Percentiles rank a stretch among this genome's conserved stretches.
These are phyloP conservation scores for Pulveroboletus ravenelii DNA, from an alignment of 768 basidiomycete species.

Conservation along the genomic window DNA sequence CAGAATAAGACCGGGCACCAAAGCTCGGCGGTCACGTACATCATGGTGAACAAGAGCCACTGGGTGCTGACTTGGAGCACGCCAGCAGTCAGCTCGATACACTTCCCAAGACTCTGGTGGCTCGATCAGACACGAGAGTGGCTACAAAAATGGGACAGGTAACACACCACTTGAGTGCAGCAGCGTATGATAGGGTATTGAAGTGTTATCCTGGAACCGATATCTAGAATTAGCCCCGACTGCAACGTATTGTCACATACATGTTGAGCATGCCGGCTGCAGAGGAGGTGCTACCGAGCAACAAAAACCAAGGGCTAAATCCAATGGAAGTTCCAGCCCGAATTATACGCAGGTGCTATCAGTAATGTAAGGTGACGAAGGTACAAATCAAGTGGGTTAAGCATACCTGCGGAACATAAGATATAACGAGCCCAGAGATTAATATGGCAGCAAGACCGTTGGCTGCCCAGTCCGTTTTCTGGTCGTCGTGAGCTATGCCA, in stretches of 20 bases:
- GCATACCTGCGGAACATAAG: constrained; percentile 78
- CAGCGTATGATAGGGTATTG: constrained; percentile 82
- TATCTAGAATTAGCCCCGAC: not conserved
- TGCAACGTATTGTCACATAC: constrained; percentile 33
- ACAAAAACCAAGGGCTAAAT: constrained; percentile 85
- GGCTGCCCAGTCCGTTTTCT: constrained; percentile 74
- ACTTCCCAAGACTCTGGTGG: constrained; percentile 58
- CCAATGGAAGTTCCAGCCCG: constrained; percentile 75
- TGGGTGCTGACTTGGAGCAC: constrained; percentile 77
- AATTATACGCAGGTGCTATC: constrained; percentile 78
- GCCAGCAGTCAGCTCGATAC: constrained; percentile 77
- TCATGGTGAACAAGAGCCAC: constrained; percentile 78
- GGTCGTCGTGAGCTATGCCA: not conserved
- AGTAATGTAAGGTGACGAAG: not conserved
- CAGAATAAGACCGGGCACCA: not conserved
- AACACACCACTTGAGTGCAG: constrained; percentile 69
- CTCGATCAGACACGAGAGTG: not conserved
- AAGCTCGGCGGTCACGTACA: constrained; percentile 49
- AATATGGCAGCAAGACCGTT: constrained; percentile 53
- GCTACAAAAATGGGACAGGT: not conserved
- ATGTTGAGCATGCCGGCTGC: constrained; percentile 85
- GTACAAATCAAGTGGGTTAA: not conserved
- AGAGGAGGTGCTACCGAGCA: constrained; percentile 82
- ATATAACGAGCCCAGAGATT: constrained; percentile 73
- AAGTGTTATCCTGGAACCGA: constrained; percentile 59